Percentiles rank a stretch among this genome's conserved stretches.
Evolutionary conservation across 164 flowering plant species (phyloP).

Genomic region (Stephania yunnanensis): DNA sequence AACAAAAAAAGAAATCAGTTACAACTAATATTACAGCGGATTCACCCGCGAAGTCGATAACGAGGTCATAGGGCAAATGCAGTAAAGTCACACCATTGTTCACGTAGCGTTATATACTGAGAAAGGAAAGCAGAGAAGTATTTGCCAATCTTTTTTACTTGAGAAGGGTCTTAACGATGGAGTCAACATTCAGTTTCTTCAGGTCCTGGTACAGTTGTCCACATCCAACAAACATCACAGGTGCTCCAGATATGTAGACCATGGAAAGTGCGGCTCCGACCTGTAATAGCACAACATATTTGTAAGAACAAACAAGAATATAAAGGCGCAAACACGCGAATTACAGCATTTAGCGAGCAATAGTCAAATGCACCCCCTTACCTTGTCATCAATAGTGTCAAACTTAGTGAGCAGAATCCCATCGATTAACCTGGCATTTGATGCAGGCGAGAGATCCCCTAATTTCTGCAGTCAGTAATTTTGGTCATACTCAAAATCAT

Average conservation of each 20-base stretch:
- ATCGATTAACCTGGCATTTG: slow-evolving; percentile 74
- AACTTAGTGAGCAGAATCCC: slow-evolving; percentile 96
- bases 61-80: slow-evolving; percentile 15
- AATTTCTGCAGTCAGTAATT: slow-evolving; percentile 53
- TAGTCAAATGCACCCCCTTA: slow-evolving; percentile 14
- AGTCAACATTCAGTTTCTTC: slow-evolving; percentile 83
- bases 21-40: slow-evolving; percentile 45
- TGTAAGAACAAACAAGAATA: not conserved
- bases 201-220: slow-evolving; percentile 94
- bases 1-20: not conserved
- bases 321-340: not conserved
- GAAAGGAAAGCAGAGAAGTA: not conserved
- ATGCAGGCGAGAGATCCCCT: slow-evolving; percentile 71
- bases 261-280: slow-evolving; percentile 97
- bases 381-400: slow-evolving; percentile 98
- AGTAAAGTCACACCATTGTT: not conserved
- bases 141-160: slow-evolving; percentile 31
- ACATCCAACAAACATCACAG: slow-evolving; percentile 97
- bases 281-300: slow-evolving; percentile 27
- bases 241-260: slow-evolving; percentile 97
- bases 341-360: not conserved
- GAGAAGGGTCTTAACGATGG: slow-evolving; percentile 89
- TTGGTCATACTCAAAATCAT: not conserved
- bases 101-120: not conserved
- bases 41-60: slow-evolving; percentile 70